Evolutionary conservation across 495 filamentous ascomycete genomes (phyloP).

Genomic region (Podospora appendiculata): DNA sequence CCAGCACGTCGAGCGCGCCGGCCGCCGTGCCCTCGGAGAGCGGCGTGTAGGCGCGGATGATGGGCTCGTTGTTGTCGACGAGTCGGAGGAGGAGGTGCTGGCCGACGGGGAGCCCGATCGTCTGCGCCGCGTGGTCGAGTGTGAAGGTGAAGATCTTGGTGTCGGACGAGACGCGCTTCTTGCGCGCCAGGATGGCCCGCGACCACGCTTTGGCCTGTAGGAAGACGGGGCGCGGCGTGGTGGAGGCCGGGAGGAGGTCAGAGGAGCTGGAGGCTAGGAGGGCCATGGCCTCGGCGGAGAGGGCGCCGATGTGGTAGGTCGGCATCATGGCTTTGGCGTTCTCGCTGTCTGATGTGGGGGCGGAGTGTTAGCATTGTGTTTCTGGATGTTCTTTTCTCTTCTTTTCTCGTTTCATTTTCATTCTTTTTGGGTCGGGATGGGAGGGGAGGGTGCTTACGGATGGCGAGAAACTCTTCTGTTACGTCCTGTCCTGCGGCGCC

Average conservation of each 20-base stretch:
- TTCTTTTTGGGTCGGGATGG: not conserved
- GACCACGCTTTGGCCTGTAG: slow-evolving; percentile 67
- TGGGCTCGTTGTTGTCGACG: slow-evolving; percentile 60
- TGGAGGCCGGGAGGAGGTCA: slow-evolving; percentile 26
- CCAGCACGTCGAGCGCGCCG: slow-evolving; percentile 64
- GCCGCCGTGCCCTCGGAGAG: slow-evolving; percentile 55
- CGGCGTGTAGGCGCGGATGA: slow-evolving; percentile 87
- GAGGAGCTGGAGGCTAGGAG: slow-evolving; percentile 18
- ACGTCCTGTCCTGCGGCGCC: slow-evolving; percentile 76
- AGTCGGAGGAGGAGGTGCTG: slow-evolving; percentile 88
- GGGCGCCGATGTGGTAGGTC: slow-evolving; percentile 76
- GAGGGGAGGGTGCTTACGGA: slow-evolving; percentile 59
- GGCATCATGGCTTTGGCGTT: slow-evolving; percentile 92
- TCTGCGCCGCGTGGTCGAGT: slow-evolving; percentile 65
- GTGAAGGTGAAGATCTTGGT: slow-evolving; percentile 77
- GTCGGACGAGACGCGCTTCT: slow-evolving; percentile 66
- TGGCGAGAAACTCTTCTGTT: slow-evolving; percentile 92
- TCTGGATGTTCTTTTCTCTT: no score
- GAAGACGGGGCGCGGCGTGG: slow-evolving; percentile 46
- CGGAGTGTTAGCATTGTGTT: not conserved
- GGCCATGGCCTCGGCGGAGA: slow-evolving; percentile 46
- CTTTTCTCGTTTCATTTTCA: no score
- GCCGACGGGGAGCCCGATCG: slow-evolving; percentile 73
- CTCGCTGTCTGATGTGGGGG: slow-evolving; percentile 59
- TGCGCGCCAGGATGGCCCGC: slow-evolving; percentile 57